Percentiles rank a stretch among this genome's conserved stretches.
Evolutionary conservation across 2,329 filamentous ascomycete genomes (phyloP).

Genomic region (Aspergillus pseudoglaucus): DNA sequence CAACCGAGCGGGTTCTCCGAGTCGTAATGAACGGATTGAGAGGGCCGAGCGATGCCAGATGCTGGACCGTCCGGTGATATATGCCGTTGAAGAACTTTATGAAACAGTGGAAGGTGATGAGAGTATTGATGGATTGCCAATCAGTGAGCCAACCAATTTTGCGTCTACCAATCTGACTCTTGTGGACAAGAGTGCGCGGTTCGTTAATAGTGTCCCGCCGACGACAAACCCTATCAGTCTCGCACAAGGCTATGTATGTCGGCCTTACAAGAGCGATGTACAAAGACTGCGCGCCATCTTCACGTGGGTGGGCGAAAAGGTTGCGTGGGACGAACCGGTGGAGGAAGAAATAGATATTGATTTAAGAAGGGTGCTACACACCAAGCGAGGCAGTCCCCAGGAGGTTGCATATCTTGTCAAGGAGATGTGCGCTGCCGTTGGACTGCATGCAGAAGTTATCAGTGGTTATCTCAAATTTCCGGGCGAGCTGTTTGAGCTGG

Average conservation of each 20-base stretch:
- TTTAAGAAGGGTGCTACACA: slow-evolving; percentile 74
- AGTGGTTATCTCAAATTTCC: slow-evolving; percentile 86
- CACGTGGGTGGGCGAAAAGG: slow-evolving; percentile 92
- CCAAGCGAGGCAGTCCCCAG: slow-evolving; percentile 74
- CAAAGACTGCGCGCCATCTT: slow-evolving; percentile 92
- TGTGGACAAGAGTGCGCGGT: slow-evolving; percentile 93
- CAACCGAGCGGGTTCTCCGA: slow-evolving; percentile 89
- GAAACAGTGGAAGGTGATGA: slow-evolving; percentile 86
- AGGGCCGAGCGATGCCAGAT: slow-evolving; percentile 85
- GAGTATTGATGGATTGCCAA: slow-evolving; percentile 72
- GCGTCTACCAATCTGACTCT: slow-evolving; percentile 70
- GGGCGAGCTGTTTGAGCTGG: slow-evolving; percentile 73
- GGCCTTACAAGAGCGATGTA: slow-evolving; percentile 89
- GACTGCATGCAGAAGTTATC: slow-evolving; percentile 79
- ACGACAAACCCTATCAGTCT: slow-evolving; percentile 75
- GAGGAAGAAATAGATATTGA: slow-evolving; percentile 75
- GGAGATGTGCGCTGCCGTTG: slow-evolving; percentile 90
- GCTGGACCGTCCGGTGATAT: slow-evolving; percentile 83
- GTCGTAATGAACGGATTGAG: slow-evolving; percentile 78
- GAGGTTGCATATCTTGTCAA: slow-evolving; percentile 82
- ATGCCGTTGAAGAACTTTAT: slow-evolving; percentile 82
- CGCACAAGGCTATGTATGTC: slow-evolving; percentile 85
- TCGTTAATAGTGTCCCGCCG: slow-evolving; percentile 74
- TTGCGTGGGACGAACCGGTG: slow-evolving; percentile 91
- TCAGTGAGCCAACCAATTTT: slow-evolving; percentile 78